Percentiles rank a stretch among this genome's conserved stretches.
Conservation (phyloP, 1,284 basidiomycete genomes). For the Rhodotorula sp. region DNA sequence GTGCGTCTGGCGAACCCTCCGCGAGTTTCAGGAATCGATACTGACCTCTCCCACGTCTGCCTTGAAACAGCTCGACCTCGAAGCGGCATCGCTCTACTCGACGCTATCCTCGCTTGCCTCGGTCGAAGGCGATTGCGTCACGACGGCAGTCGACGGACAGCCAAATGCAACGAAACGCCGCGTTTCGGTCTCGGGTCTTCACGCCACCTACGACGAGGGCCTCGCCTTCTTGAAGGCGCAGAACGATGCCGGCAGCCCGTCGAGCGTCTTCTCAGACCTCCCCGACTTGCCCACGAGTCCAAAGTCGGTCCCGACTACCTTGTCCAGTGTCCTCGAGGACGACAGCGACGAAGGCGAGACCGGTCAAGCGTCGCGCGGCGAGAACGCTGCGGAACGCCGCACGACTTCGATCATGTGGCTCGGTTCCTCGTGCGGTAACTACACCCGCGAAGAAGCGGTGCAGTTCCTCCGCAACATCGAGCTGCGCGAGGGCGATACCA, state of each 20-base stretch:
- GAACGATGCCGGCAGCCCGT: background rate
- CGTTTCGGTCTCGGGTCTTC: constrained; percentile 34
- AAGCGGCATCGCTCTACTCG: constrained; percentile 78
- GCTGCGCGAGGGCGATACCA: constrained; percentile 63
- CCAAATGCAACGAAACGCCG: constrained; percentile 15
- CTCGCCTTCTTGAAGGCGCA: constrained; percentile 29
- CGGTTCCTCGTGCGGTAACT: constrained; percentile 94
- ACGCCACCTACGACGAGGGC: constrained; percentile 40
- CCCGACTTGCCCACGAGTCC: constrained; percentile 58
- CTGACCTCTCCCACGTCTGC: background rate
- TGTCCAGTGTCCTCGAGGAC: constrained; percentile 55
- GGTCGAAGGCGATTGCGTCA: constrained; percentile 60
- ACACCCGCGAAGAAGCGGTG: constrained; percentile 69
- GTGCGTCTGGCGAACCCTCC: background rate
- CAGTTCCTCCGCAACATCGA: constrained; percentile 77
- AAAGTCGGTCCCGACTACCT: constrained; percentile 75
- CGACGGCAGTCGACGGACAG: constrained; percentile 13
- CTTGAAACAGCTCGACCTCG: constrained; percentile 70
- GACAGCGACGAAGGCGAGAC: constrained; percentile 32
- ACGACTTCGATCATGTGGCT: constrained; percentile 75
- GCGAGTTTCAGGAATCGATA: background rate
- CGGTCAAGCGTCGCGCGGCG: background rate
- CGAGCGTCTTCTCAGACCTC: constrained; percentile 57
- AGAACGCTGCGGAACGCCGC: background rate
- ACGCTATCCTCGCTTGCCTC: constrained; percentile 69